These are phyloP conservation scores for Aspergillus fructus DNA, from an alignment of 2,329 filamentous ascomycete genomes.

Conservation along the genomic window DNA sequence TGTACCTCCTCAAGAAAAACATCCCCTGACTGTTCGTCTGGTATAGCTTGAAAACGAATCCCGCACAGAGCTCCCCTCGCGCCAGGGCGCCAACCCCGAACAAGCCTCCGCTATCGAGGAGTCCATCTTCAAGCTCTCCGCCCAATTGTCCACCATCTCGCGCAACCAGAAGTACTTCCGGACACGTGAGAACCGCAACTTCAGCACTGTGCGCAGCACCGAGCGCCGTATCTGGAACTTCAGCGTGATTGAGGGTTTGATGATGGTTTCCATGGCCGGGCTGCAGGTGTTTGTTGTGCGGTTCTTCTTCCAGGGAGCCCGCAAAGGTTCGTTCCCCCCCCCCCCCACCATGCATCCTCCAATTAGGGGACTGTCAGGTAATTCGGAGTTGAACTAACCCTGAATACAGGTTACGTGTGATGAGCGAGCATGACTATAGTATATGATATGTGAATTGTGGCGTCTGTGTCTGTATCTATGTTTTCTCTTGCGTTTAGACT, in stretches of 20 bases:
- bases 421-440: constrained; percentile 32
- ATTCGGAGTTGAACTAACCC: background rate
- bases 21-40: background rate
- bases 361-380: no score
- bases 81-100: constrained; percentile 83
- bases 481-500: constrained; percentile 14
- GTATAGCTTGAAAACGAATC: constrained; percentile 83
- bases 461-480: constrained; percentile 24
- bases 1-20: background rate
- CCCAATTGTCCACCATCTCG: constrained; percentile 88
- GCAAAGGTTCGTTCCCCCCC: constrained; percentile 55
- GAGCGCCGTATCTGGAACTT: constrained; percentile 97
- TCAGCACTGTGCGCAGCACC: constrained; percentile 94
- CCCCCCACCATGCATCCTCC: no score
- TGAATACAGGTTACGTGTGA: constrained; percentile 20
- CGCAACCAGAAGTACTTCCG: constrained; percentile 99
- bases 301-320: constrained; percentile 96
- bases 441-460: constrained; percentile 27
- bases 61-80: constrained; percentile 77
- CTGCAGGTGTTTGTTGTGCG: constrained; percentile 95
- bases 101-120: constrained; percentile 88
- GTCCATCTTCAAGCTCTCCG: constrained; percentile 90
- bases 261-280: constrained; percentile 94
- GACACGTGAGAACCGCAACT: constrained; percentile 97
- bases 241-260: constrained; percentile 83